phyloP scores from a whole-genome alignment of 768 basidiomycete genomes.

The Naganishia vishniacii region DNA sequence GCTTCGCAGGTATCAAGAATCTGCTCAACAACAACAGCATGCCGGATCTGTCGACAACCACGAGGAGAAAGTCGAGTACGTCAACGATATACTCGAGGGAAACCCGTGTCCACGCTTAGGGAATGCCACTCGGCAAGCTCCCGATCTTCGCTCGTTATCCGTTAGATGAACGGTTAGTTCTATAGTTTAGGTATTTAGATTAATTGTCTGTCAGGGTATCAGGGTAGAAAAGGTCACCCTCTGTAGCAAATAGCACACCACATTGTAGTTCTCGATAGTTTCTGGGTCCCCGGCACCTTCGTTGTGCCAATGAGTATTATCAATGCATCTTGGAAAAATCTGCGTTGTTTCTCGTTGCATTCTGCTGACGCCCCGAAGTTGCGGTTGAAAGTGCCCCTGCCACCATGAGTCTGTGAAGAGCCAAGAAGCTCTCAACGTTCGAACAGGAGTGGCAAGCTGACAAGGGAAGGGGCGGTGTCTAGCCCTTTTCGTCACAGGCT shows the following conservation, averaged over 20 bases:
- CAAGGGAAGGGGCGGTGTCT: too few species aligned
- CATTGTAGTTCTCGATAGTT: constrained; percentile 5
- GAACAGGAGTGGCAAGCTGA: too few species aligned
- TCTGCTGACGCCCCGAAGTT: too few species aligned
- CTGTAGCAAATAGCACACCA: constrained; percentile 9
- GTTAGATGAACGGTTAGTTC: not conserved
- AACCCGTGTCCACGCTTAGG: not conserved
- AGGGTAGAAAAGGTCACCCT: not conserved
- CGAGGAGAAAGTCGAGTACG: constrained; percentile 7
- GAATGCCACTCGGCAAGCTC: not conserved
- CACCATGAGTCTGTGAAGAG: too few species aligned
- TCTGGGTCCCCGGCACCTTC: not conserved
- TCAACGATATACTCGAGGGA: constrained; percentile 1
- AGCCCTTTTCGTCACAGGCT: too few species aligned
- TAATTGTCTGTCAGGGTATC: not conserved
- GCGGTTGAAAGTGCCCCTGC: too few species aligned
- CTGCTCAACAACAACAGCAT: not conserved
- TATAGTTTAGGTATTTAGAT: not conserved
- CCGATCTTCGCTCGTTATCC: not conserved
- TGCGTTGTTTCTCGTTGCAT: too few species aligned
- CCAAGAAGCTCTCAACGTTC: too few species aligned
- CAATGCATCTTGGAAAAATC: too few species aligned
- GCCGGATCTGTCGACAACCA: not conserved
- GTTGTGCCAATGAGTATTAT: constrained; percentile 1
- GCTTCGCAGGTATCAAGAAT: not conserved